Conservation (phyloP, 495 filamentous ascomycete species). For the Jackrogersella minutella region DNA sequence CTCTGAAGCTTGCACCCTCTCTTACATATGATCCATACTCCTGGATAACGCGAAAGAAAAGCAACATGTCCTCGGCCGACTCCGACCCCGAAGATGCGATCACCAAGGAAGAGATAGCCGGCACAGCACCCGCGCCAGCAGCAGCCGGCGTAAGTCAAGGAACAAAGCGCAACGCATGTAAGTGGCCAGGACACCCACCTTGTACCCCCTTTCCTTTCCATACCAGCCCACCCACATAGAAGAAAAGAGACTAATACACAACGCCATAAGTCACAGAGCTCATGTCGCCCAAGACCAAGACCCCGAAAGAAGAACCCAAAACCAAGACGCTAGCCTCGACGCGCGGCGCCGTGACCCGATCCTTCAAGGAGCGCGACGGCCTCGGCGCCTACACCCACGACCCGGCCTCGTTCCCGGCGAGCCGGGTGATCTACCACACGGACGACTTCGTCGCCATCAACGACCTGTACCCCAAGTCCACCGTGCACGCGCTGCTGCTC, state of each 20-base stretch:
- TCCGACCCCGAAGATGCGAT: slow-evolving; percentile 42
- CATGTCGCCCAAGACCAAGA: slow-evolving; percentile 67
- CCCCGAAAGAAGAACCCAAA: slow-evolving; percentile 49
- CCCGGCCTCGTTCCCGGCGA: slow-evolving; percentile 68
- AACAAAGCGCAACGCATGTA: slow-evolving; percentile 45
- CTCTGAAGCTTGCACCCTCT: too few relatives aligned
- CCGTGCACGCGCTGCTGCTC: slow-evolving; percentile 84
- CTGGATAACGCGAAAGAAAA: too few relatives aligned
- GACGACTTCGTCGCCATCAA: slow-evolving; percentile 79
- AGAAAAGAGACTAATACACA: background rate
- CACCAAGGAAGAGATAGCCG: slow-evolving; percentile 43
- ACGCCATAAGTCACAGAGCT: slow-evolving; percentile 66
- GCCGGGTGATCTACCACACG: slow-evolving; percentile 72
- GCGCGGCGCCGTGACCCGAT: slow-evolving; percentile 24
- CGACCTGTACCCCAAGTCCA: slow-evolving; percentile 86
- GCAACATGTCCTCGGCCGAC: slow-evolving; percentile 33
- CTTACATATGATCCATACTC: too few relatives aligned
- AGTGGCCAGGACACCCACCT: slow-evolving; percentile 18
- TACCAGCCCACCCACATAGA: background rate
- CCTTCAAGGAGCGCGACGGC: slow-evolving; percentile 62
- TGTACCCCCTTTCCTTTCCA: background rate
- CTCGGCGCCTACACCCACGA: slow-evolving; percentile 76
- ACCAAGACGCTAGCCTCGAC: slow-evolving; percentile 26
- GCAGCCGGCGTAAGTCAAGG: slow-evolving; percentile 23
- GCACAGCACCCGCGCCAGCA: slow-evolving; percentile 29